phyloP scores from a whole-genome alignment of 306 rosid species.

The Vachellia pachyceras region DNA sequence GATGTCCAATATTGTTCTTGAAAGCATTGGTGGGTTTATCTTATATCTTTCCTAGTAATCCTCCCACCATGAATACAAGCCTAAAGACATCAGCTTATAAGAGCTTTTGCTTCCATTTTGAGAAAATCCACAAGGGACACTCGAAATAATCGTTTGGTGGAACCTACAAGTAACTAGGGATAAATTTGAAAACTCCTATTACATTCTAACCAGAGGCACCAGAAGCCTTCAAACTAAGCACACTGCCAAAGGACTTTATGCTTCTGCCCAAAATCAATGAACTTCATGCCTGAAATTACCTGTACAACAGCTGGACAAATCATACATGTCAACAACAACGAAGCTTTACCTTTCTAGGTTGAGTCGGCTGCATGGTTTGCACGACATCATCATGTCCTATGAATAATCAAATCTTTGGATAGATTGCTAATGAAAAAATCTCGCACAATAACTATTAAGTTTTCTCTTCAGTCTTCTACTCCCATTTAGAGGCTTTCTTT shows the following conservation, averaged over 20 bases:
- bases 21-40: conserved; percentile 12
- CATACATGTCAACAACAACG: not conserved
- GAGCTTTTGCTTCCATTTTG: not conserved
- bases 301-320: not conserved
- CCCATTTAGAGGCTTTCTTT: too few relatives aligned
- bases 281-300: not conserved
- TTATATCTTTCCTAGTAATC: not conserved
- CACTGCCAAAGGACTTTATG: not conserved
- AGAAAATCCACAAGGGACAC: not conserved
- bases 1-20: conserved; percentile 8
- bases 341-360: too few relatives aligned
- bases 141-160: not conserved
- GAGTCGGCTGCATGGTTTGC: too few relatives aligned
- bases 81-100: not conserved
- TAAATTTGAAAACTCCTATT: not conserved
- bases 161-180: not conserved
- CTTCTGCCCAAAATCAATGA: not conserved
- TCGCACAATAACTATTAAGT: too few relatives aligned
- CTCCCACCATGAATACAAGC: not conserved
- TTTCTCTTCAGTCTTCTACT: too few relatives aligned
- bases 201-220: not conserved
- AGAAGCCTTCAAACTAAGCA: not conserved
- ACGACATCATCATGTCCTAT: too few relatives aligned
- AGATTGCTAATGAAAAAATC: too few relatives aligned
- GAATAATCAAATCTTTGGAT: too few relatives aligned